Evolutionary conservation across 352 stramenopile genomes (phyloP), one percentile per base, ranked within the genome.

Genomic region (Globisporangium nagaii): DNA sequence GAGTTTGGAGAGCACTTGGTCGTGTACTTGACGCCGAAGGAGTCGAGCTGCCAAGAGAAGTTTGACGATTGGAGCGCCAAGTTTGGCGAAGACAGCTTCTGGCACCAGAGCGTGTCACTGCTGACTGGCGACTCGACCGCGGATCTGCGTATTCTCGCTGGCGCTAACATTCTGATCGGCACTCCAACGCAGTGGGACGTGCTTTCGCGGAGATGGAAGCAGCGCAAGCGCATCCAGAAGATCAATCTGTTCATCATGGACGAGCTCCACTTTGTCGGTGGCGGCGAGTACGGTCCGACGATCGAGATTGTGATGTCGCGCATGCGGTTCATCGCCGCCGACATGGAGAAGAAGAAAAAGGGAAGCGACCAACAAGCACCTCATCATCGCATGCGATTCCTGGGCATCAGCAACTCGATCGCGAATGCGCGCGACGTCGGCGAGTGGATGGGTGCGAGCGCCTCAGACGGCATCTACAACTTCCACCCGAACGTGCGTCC

Each of bases 231-330:
- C 41, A 93, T 99, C 35, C 95, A 98, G 54, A 76, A 90, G 53
- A 79, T 98, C 19, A 79, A 76, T 25, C 75, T 99, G 8, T 84
- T 99, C 28, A 78, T 99, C 49, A 79, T 98, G 22, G 98, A 99
- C 71, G 96, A 99, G 57, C 56, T 99, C 32, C 97, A 99, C 63
- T 97, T 99, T 53, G 78, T 99, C 4, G 97, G 96, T 25, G 79
- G 79, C 12, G 86, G 81, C 7, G 71, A 89, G 71, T 88, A 79
- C 32, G 84, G 84, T 9, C 90, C 96, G 13, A 98, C 89, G 11
- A 91, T 99, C 58, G 98, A 99, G 68, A 82, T 99, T 30, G 88
- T 99, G 6, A 90, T 99, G 60, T 98, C 94, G 13, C 78, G 97
- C 15, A 98, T 99, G 93, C 84, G 97, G 24, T 99, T 98, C 61